Percentiles rank a stretch among this genome's conserved stretches.
phyloP scores from a whole-genome alignment of 2,329 filamentous ascomycete species.

The Xylaria sp. region DNA sequence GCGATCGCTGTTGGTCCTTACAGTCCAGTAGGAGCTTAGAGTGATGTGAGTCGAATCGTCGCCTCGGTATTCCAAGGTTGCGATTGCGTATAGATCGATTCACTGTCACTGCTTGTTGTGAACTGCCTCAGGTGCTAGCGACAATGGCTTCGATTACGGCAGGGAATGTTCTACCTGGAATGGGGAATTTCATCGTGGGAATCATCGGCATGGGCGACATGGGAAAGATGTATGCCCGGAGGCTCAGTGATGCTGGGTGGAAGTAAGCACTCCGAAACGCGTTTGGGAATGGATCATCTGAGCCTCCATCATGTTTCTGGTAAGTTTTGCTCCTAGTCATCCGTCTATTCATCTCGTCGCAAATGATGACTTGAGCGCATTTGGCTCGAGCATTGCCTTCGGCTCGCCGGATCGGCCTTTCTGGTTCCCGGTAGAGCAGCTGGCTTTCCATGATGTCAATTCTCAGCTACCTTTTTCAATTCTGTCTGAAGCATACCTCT shows the following conservation, averaged over 20 bases:
- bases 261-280: slow-evolving; percentile 67
- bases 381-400: slow-evolving; percentile 97
- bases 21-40: too few species aligned
- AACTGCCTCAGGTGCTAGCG: neutral
- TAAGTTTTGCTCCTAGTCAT: slow-evolving; percentile 42
- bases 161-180: slow-evolving; percentile 46
- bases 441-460: slow-evolving; percentile 95
- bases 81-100: slow-evolving; percentile 8
- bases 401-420: slow-evolving; percentile 70
- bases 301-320: slow-evolving; percentile 40
- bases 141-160: slow-evolving; percentile 16
- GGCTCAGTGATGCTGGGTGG: slow-evolving; percentile 90
- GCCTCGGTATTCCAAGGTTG: too few species aligned
- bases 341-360: slow-evolving; percentile 38
- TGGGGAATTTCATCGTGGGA: slow-evolving; percentile 79
- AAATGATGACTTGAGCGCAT: slow-evolving; percentile 99
- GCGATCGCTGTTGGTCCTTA: neutral
- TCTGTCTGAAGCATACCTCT: slow-evolving; percentile 75
- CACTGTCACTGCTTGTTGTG: neutral
- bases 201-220: slow-evolving; percentile 99
- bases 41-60: too few species aligned
- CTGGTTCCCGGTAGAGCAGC: slow-evolving; percentile 67
- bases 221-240: slow-evolving; percentile 96
- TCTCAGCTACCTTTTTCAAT: slow-evolving; percentile 92
- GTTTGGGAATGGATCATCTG: slow-evolving; percentile 1